Base-by-base conservation (phyloP, 768 basidiomycete genomes). In the Tulasnella sp. region DNA sequence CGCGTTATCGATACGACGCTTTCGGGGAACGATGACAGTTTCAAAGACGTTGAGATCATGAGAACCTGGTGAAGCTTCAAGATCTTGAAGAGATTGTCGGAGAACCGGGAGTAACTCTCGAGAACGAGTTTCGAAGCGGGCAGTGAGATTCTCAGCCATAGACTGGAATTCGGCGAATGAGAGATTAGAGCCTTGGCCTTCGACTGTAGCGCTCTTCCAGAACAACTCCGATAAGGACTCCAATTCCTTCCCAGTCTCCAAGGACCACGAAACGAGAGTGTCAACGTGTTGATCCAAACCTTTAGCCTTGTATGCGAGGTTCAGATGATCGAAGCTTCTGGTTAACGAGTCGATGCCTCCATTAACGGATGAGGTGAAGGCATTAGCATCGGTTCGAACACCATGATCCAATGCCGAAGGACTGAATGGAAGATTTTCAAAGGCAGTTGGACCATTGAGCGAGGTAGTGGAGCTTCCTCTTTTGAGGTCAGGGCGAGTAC, bases 351-450 rank as follows among this genome's bases (percentile, higher is more conserved):
- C 75, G 31, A 78, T 53, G 25, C 65, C 69, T n/a, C 76, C 77
- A 3, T 69, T 69, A 13, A 87, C 70, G 53, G 73, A 67, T 67
- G 87, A 76, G 43, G 77, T 67, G 58, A 76, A 77, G n/a, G 74
- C 64, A 61, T 89, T 86, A 39, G 74, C 73, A 61, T 85, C 79
- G 10, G 72, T 62, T 27, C 86, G 79, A 53, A 87, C 79, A 48
- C 69, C 66, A 35, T 75, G 72, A 60, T 92, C 81, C 32, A 90
- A 66, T 34, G 66, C 64, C 32, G 69, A 56, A 29, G 78, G 65
- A 51, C 82, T 76, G 59, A 85, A 72, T 2, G 78, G 76, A 13
- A 74, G 60, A 12, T 57, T 39, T 28, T 41, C 29, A 20, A 51
- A 52, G 3, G 41, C 43, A 35, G 54, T 32, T 56, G 32, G 46